Conservation (phyloP, 176 grass and related monocot species). For the Stipa capillata region DNA sequence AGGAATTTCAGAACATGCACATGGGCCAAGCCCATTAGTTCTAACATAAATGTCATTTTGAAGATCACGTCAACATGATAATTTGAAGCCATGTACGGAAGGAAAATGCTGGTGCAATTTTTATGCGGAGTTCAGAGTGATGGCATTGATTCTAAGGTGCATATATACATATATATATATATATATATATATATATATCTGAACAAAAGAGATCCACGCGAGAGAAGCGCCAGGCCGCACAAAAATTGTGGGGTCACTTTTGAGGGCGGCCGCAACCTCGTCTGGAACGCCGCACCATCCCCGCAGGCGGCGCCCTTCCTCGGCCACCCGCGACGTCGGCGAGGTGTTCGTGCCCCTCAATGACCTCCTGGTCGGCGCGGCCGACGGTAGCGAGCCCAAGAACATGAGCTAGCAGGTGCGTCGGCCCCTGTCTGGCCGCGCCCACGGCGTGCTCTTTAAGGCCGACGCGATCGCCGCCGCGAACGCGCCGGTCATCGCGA, state of each 20-base stretch:
- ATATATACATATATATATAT: no score
- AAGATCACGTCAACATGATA: no score
- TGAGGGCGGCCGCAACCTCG: constrained; percentile 33
- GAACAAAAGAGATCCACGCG: no score
- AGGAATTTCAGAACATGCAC: no score
- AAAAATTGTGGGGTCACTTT: not conserved
- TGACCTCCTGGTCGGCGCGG: constrained; percentile 28
- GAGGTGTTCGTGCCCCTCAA: constrained; percentile 54
- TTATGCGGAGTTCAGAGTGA: no score
- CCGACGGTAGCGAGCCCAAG: not conserved
- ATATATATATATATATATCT: no score
- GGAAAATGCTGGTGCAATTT: no score
- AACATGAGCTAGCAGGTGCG: constrained; percentile 68
- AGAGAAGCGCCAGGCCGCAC: not conserved
- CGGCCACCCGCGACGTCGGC: constrained; percentile 48
- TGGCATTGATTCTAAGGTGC: no score
- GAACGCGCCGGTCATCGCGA: not conserved
- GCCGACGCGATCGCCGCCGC: not conserved
- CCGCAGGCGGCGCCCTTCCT: not conserved
- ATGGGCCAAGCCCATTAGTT: no score
- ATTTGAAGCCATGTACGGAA: no score
- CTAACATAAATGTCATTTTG: no score
- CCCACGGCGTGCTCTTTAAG: constrained; percentile 44
- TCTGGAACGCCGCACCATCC: constrained; percentile 37
- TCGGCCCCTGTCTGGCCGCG: constrained; percentile 34